phyloP scores from a whole-genome alignment of 179 eudicot species.

The Amaranthus tricolor region DNA sequence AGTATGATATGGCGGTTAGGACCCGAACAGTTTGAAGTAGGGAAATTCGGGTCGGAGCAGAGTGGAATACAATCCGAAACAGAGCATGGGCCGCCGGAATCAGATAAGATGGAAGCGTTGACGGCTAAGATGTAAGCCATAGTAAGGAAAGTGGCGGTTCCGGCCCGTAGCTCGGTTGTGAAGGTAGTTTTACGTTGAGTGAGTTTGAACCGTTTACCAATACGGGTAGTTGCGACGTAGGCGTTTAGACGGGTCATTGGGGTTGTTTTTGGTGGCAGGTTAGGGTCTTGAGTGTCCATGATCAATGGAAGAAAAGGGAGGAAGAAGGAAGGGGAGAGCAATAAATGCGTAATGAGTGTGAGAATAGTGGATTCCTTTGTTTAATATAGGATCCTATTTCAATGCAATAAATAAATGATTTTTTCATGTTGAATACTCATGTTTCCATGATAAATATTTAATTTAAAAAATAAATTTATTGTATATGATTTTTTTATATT shows the following conservation, averaged over 20 bases:
- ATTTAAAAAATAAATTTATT: too few species aligned
- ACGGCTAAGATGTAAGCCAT: conserved; percentile 98
- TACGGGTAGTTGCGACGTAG: conserved; percentile 40
- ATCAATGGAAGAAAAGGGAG: not conserved
- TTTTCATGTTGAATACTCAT: too few species aligned
- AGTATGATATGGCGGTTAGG: conserved; percentile 37
- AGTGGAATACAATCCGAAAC: conserved; percentile 69
- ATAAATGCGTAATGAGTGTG: not conserved
- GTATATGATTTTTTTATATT: too few species aligned
- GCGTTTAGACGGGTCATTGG: conserved; percentile 48
- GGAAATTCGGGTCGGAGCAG: conserved; percentile 52
- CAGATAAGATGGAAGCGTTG: conserved; percentile 82
- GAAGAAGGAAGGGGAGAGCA: not conserved
- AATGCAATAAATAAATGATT: too few species aligned
- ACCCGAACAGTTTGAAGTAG: conserved; percentile 43
- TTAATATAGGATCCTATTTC: conserved; percentile 2
- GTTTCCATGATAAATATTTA: too few species aligned
- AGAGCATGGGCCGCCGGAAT: conserved; percentile 83
- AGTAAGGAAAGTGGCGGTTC: conserved; percentile 90
- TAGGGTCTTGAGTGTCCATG: conserved; percentile 15
- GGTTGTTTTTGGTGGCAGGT: conserved; percentile 10
- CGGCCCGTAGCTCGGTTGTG: conserved; percentile 94
- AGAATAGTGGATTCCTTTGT: conserved; percentile 1
- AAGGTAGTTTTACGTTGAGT: conserved; percentile 58
- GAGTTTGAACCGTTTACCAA: conserved; percentile 68